Evolutionary conservation across 2,329 filamentous ascomycete genomes (phyloP), one percentile per base, ranked within the genome.

Genomic region (Trichoderma arundinaceum): DNA sequence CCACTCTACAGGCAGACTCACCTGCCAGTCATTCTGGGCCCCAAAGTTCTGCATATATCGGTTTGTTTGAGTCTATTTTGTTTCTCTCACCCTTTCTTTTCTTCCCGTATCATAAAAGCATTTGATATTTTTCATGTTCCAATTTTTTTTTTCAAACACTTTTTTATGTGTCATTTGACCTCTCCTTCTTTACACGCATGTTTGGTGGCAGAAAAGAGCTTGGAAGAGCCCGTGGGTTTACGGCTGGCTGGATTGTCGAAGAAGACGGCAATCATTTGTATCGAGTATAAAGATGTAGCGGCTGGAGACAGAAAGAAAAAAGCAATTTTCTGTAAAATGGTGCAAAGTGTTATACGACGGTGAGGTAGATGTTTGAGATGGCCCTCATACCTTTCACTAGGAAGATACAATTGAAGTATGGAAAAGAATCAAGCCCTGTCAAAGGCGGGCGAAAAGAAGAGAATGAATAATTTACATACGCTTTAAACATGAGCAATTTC

Each of bases 261-360:
- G n/a, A n/a, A 35, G 44, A 7, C 6, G 39, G 22, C 48, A 44
- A 63, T 54, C n/a, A 12, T 63, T 28, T 63, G 49, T 63, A 54
- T 54, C 59, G 38, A 43, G 49, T 62, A 63, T 38, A 35, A 46
- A n/a, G 32, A 33, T 32, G 44, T 32, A 41, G 57, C 33, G 35
- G 33, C 38, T 41, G 39, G n/a, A 46, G 33, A 39, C 17, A 17
- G n/a, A 7, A 19, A 38, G 7, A 38, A 38, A 38, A 38, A 38
- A 38, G 7, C 35, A 38, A 28, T 2, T 28, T 4, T 28, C 4
- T 28, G 22, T 28, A 28, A 28, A 28, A 28, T 28, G 22, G 22
- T 28, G 22, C 4, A 28, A 10, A 38, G 35, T 35, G 15, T 32
- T 33, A 17, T 12, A 35, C 32, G 8, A 52, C 13, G 13, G 35